A percentile compares a stretch with the other conserved stretches of the same genome.
Conservation (phyloP, 2,329 filamentous ascomycete genomes). For the Paecilomyces variotii region DNA sequence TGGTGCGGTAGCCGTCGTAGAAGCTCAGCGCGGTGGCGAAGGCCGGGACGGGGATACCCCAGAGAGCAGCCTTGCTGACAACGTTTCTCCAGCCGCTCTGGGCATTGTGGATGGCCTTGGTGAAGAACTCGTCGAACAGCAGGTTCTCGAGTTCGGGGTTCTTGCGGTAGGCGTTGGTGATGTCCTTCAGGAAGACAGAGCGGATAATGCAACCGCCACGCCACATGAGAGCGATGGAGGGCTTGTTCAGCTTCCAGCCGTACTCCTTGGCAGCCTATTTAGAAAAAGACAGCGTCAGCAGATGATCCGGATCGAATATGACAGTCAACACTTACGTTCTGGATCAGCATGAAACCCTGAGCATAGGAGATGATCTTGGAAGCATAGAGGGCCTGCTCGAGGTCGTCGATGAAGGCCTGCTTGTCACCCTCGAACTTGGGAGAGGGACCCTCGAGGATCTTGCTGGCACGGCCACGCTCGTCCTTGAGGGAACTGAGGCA, state of each 20-base stretch:
- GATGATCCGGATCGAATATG: neutral
- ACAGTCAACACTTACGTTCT: conserved; percentile 60
- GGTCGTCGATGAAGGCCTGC: conserved; percentile 88
- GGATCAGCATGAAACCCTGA: conserved; percentile 99
- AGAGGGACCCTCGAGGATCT: conserved; percentile 67
- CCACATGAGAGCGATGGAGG: conserved; percentile 99
- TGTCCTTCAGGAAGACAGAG: conserved; percentile 99
- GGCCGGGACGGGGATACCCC: conserved; percentile 91
- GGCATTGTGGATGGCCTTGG: conserved; percentile 95
- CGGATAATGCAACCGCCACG: conserved; percentile 99
- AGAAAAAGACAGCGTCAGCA: conserved; percentile 13
- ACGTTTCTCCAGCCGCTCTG: conserved; percentile 89
- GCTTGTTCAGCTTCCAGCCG: conserved; percentile 99
- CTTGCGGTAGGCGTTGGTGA: conserved; percentile 91
- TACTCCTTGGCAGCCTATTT: conserved; percentile 85
- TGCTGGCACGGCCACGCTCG: conserved; percentile 77
- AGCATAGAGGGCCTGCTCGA: conserved; percentile 97
- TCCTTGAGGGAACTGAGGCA: conserved; percentile 92
- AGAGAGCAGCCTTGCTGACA: conserved; percentile 81
- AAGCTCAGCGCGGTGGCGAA: conserved; percentile 97
- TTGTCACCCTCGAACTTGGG: conserved; percentile 83
- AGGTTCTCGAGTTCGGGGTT: conserved; percentile 96
- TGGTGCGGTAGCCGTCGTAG: conserved; percentile 98
- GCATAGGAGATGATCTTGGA: conserved; percentile 99
- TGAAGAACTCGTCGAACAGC: conserved; percentile 99